These are phyloP conservation scores for Hippophae tibetana DNA, from an alignment of 306 rosid genomes.

Conservation along the genomic window DNA sequence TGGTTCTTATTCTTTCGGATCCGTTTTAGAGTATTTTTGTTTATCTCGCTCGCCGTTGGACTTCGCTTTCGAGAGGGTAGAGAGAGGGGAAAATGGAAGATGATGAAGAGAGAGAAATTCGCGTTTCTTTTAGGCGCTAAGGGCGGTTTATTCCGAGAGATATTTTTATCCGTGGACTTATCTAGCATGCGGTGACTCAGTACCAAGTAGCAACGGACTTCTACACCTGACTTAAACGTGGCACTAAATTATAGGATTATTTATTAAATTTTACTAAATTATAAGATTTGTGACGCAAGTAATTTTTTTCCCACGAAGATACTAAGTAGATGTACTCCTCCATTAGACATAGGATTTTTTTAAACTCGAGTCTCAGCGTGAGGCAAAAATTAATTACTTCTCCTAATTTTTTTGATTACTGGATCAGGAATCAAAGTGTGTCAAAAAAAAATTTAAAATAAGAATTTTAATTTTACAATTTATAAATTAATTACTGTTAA, in stretches of 20 bases:
- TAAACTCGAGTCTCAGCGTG: too few species aligned
- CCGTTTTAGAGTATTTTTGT: slow-evolving; percentile 34
- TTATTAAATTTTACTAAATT: too few species aligned
- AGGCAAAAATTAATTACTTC: too few species aligned
- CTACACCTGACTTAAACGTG: slow-evolving; percentile 6
- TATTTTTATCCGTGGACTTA: slow-evolving; percentile 30
- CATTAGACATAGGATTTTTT: too few species aligned
- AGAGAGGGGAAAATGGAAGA: not conserved
- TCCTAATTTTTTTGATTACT: too few species aligned
- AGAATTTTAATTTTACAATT: too few species aligned
- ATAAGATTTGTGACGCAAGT: too few species aligned
- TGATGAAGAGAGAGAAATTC: slow-evolving; percentile 10
- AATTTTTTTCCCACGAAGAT: too few species aligned
- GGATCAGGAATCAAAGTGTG: too few species aligned
- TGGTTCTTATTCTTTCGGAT: slow-evolving; percentile 54
- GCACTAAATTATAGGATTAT: not conserved
- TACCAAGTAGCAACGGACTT: slow-evolving; percentile 1
- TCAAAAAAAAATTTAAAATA: too few species aligned
- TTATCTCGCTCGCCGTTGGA: slow-evolving; percentile 31
- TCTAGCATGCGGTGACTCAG: slow-evolving; percentile 19
- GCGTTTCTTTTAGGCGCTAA: slow-evolving; percentile 44
- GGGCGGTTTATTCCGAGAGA: slow-evolving; percentile 28
- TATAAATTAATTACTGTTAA: too few species aligned
- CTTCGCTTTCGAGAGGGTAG: slow-evolving; percentile 39
- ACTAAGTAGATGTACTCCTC: too few species aligned